Base-by-base conservation (phyloP, 176 grass and related monocot species). In the Themeda triandra region DNA sequence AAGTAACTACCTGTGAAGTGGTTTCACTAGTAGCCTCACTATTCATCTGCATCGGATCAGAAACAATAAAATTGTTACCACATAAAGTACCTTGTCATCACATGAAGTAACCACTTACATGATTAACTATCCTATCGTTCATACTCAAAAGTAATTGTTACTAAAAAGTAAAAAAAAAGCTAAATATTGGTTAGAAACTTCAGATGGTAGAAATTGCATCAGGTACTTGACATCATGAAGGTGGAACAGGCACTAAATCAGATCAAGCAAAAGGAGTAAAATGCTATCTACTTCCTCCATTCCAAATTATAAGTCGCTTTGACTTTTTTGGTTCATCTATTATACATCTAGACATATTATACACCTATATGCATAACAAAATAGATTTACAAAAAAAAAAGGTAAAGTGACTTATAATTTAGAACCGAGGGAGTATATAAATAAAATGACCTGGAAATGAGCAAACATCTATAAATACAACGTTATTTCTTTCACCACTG, bases 11-110 rank as follows among this genome's bases (percentile, higher is more conserved):
- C 46, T 79, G 70, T 10, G 89, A 87, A 59, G 87, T 75, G 64
- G 44, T 68, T 9, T 74, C 91, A 80, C 53, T 46, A 73, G 74
- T 54, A 78, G 80, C 77, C 60, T 71, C 68, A 6, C 6, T 60
- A 27, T 82, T 90, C 46, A 33, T 63, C 88, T 90, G 86, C 76
- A 90, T 86, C 37, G 56, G 77, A 90, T 86, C 37, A 65, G 77
- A 32, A 67, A 60, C 60, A 31, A 64, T 0, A 83, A 29, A 64
- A 76, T 24, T 2, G n/a, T 63, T 25, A 94, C 48, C 23, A 60
- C 45, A 79, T 54, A 44, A 59, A 71, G 54, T 59, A 59, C 54
- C 23, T 59, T 10, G 28, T 54, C 66, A 94, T 28, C 23, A 51
- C 54, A 79, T 54, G 44, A 59, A 71, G 60, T 24, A 69, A 59